Base-by-base conservation (phyloP, 805 yeast genomes). In the Pichia deserticola region DNA sequence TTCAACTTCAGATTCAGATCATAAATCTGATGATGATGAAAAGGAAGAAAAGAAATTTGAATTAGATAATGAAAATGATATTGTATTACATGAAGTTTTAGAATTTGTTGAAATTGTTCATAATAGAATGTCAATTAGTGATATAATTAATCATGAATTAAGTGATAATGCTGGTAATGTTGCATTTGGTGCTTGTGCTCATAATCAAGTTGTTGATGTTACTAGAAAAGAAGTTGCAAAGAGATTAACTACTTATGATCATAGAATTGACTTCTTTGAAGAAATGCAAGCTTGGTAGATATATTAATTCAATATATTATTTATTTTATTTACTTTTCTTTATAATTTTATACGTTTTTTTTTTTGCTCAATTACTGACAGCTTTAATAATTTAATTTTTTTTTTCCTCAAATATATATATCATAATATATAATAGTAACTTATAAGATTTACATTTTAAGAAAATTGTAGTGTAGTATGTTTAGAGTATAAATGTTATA, bases 161-260 rank as follows among this genome's bases (percentile, higher is more conserved):
- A 48, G 40, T 3, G 68, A 64, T 38, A 55, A 72, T 20, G 51
- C 54, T 13, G 76, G 77, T 8, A 58, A 76, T 6, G 54, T 73
- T 46, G 80, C 76, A 1, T 62, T 78, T 54, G 74, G 72, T 48
- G 68, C 74, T 5, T 78, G 82, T 66, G 79, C 77, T 28, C 77
- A 75, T 60, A 68, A 72, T 30, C 52, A 65, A 30, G 67, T 76
- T 68, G 73, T 67, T 37, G 71, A 65, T 52, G 43, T 51, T 29
- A 45, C 59, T 7, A 63, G 71, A 54, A 51, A 44, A 3, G 52
- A 59, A 12, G 59, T 67, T 36, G 52, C 58, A 12, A 35, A 53
- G 9, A 50, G 48, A 9, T 50, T 64, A 25, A 44, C 47, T 28
- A 11, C 42, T 1, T 28, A 45, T 15, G 45, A 40, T 5, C 50